Evolutionary conservation across 345 rosid species (phyloP).

Genomic region (Aquilaria sinensis): DNA sequence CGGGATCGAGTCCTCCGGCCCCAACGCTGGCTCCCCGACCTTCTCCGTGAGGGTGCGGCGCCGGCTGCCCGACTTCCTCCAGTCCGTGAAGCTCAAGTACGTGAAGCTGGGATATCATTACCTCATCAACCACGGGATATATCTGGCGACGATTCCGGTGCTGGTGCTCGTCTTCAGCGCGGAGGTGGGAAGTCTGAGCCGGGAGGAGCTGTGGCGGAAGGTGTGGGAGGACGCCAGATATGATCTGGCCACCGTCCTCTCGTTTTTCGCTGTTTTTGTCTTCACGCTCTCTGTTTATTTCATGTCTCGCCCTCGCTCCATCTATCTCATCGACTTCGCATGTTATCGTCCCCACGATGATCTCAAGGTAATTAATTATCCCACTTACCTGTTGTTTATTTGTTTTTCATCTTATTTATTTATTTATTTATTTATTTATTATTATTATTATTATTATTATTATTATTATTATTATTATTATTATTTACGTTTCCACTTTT

Average conservation of each 20-base stretch:
- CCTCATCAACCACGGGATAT: constrained; percentile 88
- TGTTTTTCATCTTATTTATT: too few species aligned
- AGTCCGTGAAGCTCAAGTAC: constrained; percentile 90
- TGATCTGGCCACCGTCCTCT: constrained; percentile 70
- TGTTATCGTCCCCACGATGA: constrained; percentile 73
- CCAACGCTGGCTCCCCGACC: constrained; percentile 76
- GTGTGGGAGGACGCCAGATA: constrained; percentile 70
- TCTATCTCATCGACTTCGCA: constrained; percentile 81
- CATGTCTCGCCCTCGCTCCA: constrained; percentile 79
- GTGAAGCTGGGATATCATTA: constrained; percentile 93
- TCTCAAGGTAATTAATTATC: constrained; percentile 49
- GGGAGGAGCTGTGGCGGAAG: constrained; percentile 81
- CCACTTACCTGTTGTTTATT: too few species aligned
- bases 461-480: too few species aligned
- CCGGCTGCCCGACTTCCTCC: constrained; percentile 88
- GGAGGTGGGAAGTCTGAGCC: constrained; percentile 75
- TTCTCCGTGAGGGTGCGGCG: constrained; percentile 92
- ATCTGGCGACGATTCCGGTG: constrained; percentile 85
- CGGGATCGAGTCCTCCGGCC: constrained; percentile 84
- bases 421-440: too few species aligned
- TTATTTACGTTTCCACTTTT: too few species aligned
- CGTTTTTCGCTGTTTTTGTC: constrained; percentile 52
- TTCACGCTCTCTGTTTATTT: constrained; percentile 73
- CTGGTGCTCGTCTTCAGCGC: constrained; percentile 78
- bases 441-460: too few species aligned